Percentiles rank a stretch among this genome's conserved stretches.
Conservation (phyloP, 176 grass and related monocot species). For the Carex pumila region DNA sequence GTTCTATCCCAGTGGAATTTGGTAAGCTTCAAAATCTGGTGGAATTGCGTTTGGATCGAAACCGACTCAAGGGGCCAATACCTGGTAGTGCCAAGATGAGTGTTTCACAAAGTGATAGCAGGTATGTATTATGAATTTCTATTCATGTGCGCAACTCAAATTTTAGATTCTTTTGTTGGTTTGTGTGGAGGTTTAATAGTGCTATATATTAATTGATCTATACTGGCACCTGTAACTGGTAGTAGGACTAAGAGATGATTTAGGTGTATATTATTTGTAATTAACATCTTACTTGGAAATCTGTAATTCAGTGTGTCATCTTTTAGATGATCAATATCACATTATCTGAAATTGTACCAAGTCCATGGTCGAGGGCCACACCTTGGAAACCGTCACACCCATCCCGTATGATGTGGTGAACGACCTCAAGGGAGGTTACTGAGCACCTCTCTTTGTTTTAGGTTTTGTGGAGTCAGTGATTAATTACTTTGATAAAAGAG, state of each 20-base stretch:
- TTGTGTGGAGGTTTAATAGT: not conserved
- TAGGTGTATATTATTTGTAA: not conserved
- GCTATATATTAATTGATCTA: not conserved
- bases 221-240: not conserved
- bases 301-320: not conserved
- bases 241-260: not conserved
- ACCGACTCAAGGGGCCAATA: slow-evolving; percentile 69
- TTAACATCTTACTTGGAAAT: not conserved
- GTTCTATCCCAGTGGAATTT: slow-evolving; percentile 60
- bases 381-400: slow-evolving; percentile 70
- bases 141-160: not conserved
- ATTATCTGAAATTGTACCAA: not conserved
- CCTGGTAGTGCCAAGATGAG: slow-evolving; percentile 35
- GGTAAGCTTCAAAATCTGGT: slow-evolving; percentile 73
- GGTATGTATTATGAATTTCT: slow-evolving; percentile 33
- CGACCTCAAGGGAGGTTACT: slow-evolving; percentile 97
- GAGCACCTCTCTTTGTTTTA: slow-evolving; percentile 19
- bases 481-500: slow-evolving; percentile 22
- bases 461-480: slow-evolving; percentile 2
- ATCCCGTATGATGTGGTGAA: slow-evolving; percentile 97
- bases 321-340: not conserved
- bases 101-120: slow-evolving; percentile 47
- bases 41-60: slow-evolving; percentile 74
- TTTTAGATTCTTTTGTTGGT: not conserved
- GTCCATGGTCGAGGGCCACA: slow-evolving; percentile 81